Evolutionary conservation across 1,284 basidiomycete genomes (phyloP).

Genomic region (Leccinum griseonigrum): DNA sequence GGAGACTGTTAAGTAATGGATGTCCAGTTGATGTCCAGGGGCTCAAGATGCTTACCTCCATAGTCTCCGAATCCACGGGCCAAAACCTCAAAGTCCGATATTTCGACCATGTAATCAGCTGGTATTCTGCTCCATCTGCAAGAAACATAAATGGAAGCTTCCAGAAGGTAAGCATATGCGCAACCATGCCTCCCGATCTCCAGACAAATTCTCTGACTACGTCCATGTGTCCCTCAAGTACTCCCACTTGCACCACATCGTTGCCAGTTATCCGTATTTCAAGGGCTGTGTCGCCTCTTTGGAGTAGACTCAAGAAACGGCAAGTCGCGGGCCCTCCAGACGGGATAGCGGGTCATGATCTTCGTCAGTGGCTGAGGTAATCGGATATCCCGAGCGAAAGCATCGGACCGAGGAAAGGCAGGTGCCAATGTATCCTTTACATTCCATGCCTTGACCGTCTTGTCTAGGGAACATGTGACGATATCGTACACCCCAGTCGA

Average conservation of each 20-base stretch:
- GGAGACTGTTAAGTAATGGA: neutral
- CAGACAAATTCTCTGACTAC: conserved; percentile 99
- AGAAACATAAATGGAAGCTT: neutral
- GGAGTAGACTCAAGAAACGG: conserved; percentile 94
- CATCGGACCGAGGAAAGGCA: conserved; percentile 15
- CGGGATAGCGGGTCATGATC: conserved; percentile 82
- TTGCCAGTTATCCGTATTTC: conserved; percentile 76
- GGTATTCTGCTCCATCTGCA: conserved; percentile 73
- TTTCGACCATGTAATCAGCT: conserved; percentile 97
- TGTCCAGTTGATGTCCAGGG: neutral
- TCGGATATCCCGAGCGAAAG: conserved; percentile 15
- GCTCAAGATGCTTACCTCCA: conserved; percentile 46
- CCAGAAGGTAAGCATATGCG: conserved; percentile 14
- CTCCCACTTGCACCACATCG: conserved; percentile 57
- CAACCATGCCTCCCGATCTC: conserved; percentile 66
- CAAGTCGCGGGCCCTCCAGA: conserved; percentile 91
- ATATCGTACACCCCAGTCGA: conserved; percentile 56
- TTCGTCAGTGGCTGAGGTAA: conserved; percentile 47
- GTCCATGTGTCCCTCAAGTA: conserved; percentile 88
- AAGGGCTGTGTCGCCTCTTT: conserved; percentile 81
- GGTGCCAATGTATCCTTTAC: conserved; percentile 35
- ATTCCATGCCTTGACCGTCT: conserved; percentile 87
- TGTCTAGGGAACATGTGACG: conserved; percentile 90
- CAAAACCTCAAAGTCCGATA: conserved; percentile 92
- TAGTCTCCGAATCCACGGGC: conserved; percentile 75